Evolutionary conservation across 2,329 filamentous ascomycete species (phyloP), one percentile per base, ranked within the genome.

Genomic region (Fusarium annulatum): DNA sequence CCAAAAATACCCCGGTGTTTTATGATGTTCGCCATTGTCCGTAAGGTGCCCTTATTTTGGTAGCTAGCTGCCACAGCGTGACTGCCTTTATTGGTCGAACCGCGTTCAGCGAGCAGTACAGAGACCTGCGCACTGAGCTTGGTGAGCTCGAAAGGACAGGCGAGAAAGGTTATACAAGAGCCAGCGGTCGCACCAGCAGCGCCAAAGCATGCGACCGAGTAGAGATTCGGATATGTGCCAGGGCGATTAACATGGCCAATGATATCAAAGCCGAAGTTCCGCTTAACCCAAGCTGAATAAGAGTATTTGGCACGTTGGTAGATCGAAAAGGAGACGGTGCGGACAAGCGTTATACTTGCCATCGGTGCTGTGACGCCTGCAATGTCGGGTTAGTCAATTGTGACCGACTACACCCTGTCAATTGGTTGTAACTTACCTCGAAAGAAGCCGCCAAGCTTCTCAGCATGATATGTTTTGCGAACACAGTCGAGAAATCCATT

Each of bases 61-160:
- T 94, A 94, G 81, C 91, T 94, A 62, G 88, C 84, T 28, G 90
- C 90, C 57, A 92, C 87, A 18, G 86, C 87, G 73, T 88, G 90
- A 76, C 86, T 89, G 73, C 88, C 85, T 55, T 82, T 79, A 57
- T 73, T 79, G 23, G 75, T 74, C 12, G 76, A 77, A 19, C 81
- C 81, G 11, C 82, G 80, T 64, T 84, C 81, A 23, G 92, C 92
- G 84, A 95, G 89, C 67, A 96, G 85, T 16, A 95, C 92, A 4
- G 94, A 95, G 26, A 96, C 92, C 81, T 97, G 94, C 21, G 94
- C 93, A 80, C 93, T 95, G 67, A 96, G 87, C 82, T 97, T 97
- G n/a, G 93, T 95, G 81, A 97, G 87, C 82, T 97, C 94, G 80
- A 97, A 97, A 3, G 94, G 94, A 79, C 94, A 97, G 75, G 94